phyloP scores from a whole-genome alignment of 305 asterid species.

The Stenogyne calaminthoides region DNA sequence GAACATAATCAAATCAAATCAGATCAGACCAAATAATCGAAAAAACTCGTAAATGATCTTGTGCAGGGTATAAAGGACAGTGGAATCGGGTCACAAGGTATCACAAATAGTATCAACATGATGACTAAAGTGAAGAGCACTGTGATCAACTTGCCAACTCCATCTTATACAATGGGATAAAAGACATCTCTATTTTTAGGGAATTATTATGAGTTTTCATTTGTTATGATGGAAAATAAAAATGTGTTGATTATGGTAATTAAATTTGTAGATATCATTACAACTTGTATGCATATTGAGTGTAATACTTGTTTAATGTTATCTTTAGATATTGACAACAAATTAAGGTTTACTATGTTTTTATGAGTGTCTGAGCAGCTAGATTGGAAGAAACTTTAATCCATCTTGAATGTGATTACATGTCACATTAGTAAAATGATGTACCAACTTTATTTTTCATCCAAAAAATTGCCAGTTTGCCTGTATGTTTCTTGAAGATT shows the following conservation, averaged over 20 bases:
- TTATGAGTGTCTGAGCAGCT: neutral
- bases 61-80: constrained; percentile 93
- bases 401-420: neutral
- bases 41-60: too few relatives aligned
- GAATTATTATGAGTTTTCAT: neutral
- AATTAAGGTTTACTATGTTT: neutral
- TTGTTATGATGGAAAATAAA: constrained; percentile 10
- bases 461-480: neutral
- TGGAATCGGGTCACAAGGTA: constrained; percentile 95
- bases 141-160: constrained; percentile 90
- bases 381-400: neutral
- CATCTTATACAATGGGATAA: constrained; percentile 92
- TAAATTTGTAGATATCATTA: neutral
- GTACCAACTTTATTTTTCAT: neutral
- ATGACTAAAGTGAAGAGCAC: constrained; percentile 95
- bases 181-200: constrained; percentile 38
- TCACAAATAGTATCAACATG: constrained; percentile 91
- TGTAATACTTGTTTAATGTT: neutral
- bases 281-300: neutral
- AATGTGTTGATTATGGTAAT: constrained; percentile 20
- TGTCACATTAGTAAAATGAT: too few relatives aligned
- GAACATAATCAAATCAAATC: too few relatives aligned
- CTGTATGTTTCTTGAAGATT: neutral
- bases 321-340: neutral
- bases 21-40: too few relatives aligned